Percentiles rank a stretch among this genome's conserved stretches.
Conservation (phyloP, 768 basidiomycete species). For the Rhodotorula paludigena region DNA sequence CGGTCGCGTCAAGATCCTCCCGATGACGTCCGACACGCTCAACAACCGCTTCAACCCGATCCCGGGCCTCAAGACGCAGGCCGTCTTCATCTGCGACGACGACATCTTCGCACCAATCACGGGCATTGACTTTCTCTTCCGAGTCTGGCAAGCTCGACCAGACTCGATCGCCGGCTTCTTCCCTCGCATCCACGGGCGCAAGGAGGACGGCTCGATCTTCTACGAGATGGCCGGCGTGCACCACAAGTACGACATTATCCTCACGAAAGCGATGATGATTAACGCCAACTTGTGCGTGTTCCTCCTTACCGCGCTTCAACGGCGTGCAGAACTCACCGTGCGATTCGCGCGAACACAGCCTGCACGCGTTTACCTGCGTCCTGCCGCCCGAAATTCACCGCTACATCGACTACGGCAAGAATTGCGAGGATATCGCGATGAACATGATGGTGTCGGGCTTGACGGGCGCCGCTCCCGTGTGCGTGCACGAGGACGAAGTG, state of each 20-base stretch:
- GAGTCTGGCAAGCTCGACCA: neutral
- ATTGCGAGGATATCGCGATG: constrained; percentile 4
- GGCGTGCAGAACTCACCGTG: too few relatives aligned
- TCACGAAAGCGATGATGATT: constrained; percentile 1
- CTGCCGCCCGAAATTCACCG: neutral
- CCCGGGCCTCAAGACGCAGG: constrained; percentile 1
- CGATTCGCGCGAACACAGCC: too few relatives aligned
- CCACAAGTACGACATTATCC: neutral
- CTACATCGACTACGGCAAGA: constrained; percentile 1
- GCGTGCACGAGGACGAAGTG: neutral
- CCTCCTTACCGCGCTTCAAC: neutral
- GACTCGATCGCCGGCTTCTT: neutral
- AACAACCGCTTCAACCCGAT: constrained; percentile 7
- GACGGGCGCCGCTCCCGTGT: neutral
- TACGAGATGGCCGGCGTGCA: constrained; percentile 4
- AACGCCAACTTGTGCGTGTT: neutral
- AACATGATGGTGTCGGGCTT: constrained; percentile 2
- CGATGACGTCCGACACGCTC: neutral
- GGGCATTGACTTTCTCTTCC: neutral
- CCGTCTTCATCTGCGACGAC: constrained; percentile 4
- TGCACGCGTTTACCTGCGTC: constrained; percentile 2
- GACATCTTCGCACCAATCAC: neutral
- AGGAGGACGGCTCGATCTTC: neutral
- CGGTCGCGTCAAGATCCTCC: neutral
- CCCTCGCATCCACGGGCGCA: neutral